Base-by-base conservation (phyloP, 2,329 filamentous ascomycete species). In the Lachnum nothofagi region DNA sequence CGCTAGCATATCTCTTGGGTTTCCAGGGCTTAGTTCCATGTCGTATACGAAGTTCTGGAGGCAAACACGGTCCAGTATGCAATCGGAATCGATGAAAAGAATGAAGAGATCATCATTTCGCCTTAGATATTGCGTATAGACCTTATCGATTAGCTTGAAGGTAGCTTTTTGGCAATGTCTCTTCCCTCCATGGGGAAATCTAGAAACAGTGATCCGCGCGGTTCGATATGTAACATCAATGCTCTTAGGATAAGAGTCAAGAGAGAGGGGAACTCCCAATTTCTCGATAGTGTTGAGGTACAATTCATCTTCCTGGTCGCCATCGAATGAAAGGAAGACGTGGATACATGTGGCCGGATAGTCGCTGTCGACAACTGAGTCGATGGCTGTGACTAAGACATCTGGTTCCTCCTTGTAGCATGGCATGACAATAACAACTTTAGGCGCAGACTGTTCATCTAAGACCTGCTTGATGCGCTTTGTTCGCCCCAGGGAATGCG, bases 1-100 rank as follows among this genome's bases (percentile, higher is more conserved):
- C 45, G 91, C 91, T 63, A 97, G 76, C 88, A 95, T 96, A 66
- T 94, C 88, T 64, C 84, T 82, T 64, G 87, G 83, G 70, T 91
- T 95, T 46, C 91, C 91, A 1, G 91, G 91, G 67, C 91, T 95
- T 52, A 97, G 75, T 68, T 97, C 90, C 93, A 97, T 97, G 66
- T 97, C 91, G 68, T 93, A 96, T 72, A 97, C 88, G 69, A 97
- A 97, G 67, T 96, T 97, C 66, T 96, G 91, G 51, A 97, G 80
- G 66, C 91, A 97, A 34, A 91, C 82, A 50, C 83, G 80, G 71
- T 97, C 91, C 42, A 97, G 74, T 54, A 96, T 93, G 68, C 93
- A 97, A 66, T 97, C 91, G 0, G 91, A 96, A 70, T 97, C 91
- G 65, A 97, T 96, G 70, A 97, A 97, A 9, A 97, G 79, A 45